Percentiles rank a stretch among this genome's conserved stretches.
phyloP scores from a whole-genome alignment of 2,329 filamentous ascomycete species.

The Fonsecaea nubica region DNA sequence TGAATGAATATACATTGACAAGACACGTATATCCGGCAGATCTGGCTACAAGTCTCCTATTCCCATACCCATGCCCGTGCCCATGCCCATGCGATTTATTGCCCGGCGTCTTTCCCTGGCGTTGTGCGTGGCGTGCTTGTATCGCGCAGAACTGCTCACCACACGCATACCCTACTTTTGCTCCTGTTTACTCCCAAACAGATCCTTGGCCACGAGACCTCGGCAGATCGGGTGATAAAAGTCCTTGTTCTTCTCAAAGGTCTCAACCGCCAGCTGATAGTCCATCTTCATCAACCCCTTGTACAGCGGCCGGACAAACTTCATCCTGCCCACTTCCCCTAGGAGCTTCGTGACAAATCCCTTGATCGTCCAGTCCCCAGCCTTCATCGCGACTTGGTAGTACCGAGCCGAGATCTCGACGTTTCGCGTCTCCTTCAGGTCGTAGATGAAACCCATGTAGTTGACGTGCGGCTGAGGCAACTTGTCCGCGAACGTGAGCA shows the following conservation, averaged over 20 bases:
- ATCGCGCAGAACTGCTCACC: background rate
- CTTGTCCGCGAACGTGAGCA: constrained; percentile 71
- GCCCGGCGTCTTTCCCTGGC: too few relatives aligned
- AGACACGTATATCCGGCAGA: too few relatives aligned
- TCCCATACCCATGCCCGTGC: too few relatives aligned
- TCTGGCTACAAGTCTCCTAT: too few relatives aligned
- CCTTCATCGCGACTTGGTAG: constrained; percentile 77
- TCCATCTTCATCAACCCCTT: constrained; percentile 77
- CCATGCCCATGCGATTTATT: background rate
- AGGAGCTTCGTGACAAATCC: constrained; percentile 75
- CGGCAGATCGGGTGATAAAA: constrained; percentile 97
- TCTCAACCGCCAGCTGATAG: constrained; percentile 74
- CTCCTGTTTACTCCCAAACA: constrained; percentile 55
- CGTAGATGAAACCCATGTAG: constrained; percentile 76
- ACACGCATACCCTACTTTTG: constrained; percentile 6
- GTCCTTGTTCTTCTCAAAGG: constrained; percentile 84
- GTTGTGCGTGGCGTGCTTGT: too few relatives aligned
- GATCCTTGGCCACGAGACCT: constrained; percentile 83
- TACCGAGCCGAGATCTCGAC: constrained; percentile 85
- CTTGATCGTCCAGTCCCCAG: constrained; percentile 73
- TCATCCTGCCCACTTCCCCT: constrained; percentile 89
- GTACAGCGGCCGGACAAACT: constrained; percentile 86
- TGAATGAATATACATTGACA: too few relatives aligned
- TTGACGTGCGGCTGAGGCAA: constrained; percentile 71
- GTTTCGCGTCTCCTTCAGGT: constrained; percentile 76